Evolutionary conservation across 176 grass and related monocot genomes (phyloP), one percentile per base, ranked within the genome.

Genomic region (Alloteropsis semialata): DNA sequence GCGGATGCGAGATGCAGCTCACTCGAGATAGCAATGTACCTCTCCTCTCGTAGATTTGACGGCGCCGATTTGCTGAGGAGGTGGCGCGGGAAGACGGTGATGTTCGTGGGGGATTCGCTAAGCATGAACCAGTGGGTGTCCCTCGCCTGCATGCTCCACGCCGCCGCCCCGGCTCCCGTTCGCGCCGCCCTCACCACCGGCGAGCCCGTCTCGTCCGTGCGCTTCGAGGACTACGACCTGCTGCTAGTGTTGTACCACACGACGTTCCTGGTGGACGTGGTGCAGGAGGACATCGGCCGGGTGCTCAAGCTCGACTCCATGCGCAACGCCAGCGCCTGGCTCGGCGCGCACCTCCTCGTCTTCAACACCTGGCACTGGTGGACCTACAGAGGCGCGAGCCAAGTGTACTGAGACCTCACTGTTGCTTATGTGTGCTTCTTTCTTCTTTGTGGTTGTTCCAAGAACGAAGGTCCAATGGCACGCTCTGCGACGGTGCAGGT

Each of bases 81-180:
- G 53, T 91, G 76, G 88, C 85, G 83, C 29, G 89, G 86, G n/a
- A 97, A 93, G 81, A 97, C 75, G 79, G 84, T 97, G 34, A 87
- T 92, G 88, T 91, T 96, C 51, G 86, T 96, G 11, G 93, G 93
- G 25, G 93, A 96, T 77, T 96, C 90, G 46, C 81, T 93, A 30
- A 87, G 88, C 81, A 77, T 87, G 69, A 89, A 97, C 85, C 94
- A 97, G 56, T 93, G 85, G 54, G 86, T 63, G 17, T 97, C 94
- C 0, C 86, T 97, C 1, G 18, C 82, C 24, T 97, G 94, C 86
- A 88, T 97, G 81, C 89, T 97, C 21, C 89, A 89, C 69, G 81
- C 91, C 15, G 81, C 91, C 17, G 46, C 48, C 19, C 28, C 91
- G 0, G 54, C 68, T 4, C 21, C 69, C 11, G 56, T 14, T 14